Percentiles rank a stretch among this genome's conserved stretches.
Evolutionary conservation across 306 rosid species (phyloP).

Genomic region (Abrus precatorius): DNA sequence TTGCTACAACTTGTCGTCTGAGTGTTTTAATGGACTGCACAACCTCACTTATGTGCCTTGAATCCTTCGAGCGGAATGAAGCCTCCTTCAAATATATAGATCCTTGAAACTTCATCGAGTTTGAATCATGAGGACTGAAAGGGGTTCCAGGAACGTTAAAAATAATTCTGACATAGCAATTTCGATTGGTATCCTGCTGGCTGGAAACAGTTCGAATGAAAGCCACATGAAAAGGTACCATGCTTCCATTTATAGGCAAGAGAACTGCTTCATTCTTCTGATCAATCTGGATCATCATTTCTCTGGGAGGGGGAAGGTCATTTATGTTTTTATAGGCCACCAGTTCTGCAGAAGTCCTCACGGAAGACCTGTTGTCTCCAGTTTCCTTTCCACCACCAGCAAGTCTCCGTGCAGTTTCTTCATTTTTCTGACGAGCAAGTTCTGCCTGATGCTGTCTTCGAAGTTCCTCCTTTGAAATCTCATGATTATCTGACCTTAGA

Average conservation of each 20-base stretch:
- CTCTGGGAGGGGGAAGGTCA: slow-evolving; percentile 80
- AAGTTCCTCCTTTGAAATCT: slow-evolving; percentile 89
- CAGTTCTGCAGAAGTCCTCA: slow-evolving; percentile 66
- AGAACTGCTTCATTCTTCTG: slow-evolving; percentile 90
- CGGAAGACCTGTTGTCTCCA: slow-evolving; percentile 70
- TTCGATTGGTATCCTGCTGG: slow-evolving; percentile 73
- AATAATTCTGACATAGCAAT: slow-evolving; percentile 72
- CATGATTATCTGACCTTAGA: slow-evolving; percentile 93
- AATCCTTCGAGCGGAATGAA: slow-evolving; percentile 92
- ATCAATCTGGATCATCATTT: slow-evolving; percentile 91
- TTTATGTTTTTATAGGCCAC: slow-evolving; percentile 87
- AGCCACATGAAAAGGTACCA: slow-evolving; percentile 96
- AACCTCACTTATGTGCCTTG: slow-evolving; percentile 86
- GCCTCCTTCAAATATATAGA: slow-evolving; percentile 91
- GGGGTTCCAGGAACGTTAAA: slow-evolving; percentile 94
- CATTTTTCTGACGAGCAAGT: slow-evolving; percentile 97
- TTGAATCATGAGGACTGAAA: slow-evolving; percentile 84
- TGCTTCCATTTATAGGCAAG: slow-evolving; percentile 90
- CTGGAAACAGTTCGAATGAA: slow-evolving; percentile 83
- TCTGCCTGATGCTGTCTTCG: slow-evolving; percentile 99
- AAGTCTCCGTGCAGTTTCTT: slow-evolving; percentile 96
- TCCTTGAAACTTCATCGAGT: slow-evolving; percentile 73
- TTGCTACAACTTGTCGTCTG: slow-evolving; percentile 80
- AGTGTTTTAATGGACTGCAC: slow-evolving; percentile 90
- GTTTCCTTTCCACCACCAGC: slow-evolving; percentile 77